These are phyloP conservation scores for Botryotinia convoluta DNA, from an alignment of 2,329 filamentous ascomycete species.

Conservation along the genomic window DNA sequence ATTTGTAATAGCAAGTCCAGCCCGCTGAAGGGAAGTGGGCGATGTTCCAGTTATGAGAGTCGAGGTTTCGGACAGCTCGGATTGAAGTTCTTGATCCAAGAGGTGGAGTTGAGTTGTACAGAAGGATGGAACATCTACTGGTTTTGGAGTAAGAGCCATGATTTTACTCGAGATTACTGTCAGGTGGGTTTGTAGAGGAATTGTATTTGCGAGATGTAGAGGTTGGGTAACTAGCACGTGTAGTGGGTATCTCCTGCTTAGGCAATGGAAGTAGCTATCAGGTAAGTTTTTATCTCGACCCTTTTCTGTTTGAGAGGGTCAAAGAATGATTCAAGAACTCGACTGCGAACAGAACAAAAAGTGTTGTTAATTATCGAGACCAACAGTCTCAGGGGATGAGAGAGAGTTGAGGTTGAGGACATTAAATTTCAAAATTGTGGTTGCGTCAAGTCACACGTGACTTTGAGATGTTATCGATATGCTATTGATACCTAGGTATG, in stretches of 20 bases:
- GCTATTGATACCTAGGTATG: neutral
- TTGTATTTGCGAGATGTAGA: neutral
- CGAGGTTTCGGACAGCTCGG: constrained; percentile 69
- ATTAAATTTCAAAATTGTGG: neutral
- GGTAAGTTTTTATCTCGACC: neutral
- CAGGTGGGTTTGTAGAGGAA: neutral
- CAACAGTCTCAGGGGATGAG: neutral
- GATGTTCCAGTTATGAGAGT: constrained; percentile 64
- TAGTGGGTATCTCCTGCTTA: neutral
- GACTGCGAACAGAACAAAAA: neutral
- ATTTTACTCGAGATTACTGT: neutral
- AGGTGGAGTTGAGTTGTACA: constrained; percentile 68
- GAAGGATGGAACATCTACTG: constrained; percentile 63
- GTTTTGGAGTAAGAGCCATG: constrained; percentile 39
- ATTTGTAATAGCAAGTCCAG: constrained; percentile 76
- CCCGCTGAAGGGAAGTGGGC: constrained; percentile 67
- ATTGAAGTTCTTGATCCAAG: constrained; percentile 67
- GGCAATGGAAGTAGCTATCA: neutral
- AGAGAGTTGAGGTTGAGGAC: neutral
- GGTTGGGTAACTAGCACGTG: neutral
- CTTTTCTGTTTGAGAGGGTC: neutral
- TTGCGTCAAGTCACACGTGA: neutral
- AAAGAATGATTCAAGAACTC: neutral
- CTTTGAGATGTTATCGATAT: neutral
- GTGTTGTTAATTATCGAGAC: neutral